phyloP scores from a whole-genome alignment of 805 yeast species.

The Myxozyma monticola region DNA sequence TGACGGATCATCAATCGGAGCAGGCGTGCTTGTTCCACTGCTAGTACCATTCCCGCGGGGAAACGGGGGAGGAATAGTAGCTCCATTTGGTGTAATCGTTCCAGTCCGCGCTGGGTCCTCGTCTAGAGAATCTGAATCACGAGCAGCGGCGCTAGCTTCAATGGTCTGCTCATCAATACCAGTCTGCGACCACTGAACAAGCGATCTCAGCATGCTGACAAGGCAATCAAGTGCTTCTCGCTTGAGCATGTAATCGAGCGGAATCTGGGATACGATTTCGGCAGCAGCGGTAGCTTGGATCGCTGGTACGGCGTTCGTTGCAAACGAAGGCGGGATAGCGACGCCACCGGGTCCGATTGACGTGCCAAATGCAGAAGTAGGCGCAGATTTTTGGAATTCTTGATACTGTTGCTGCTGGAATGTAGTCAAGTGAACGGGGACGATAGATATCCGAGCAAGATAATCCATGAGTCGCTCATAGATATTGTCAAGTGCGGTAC shows the following conservation, averaged over 20 bases:
- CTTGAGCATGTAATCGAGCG: conserved; percentile 81
- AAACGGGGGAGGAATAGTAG: neutral
- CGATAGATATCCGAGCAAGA: conserved; percentile 67
- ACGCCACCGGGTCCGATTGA: conserved; percentile 14
- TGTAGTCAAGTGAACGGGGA: conserved; percentile 69
- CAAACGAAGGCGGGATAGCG: conserved; percentile 60
- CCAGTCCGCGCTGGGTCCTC: conserved; percentile 1
- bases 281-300: conserved; percentile 16
- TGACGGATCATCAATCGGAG: conserved; percentile 61
- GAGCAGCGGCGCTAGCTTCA: neutral
- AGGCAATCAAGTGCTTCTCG: conserved; percentile 76
- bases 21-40: conserved; percentile 15
- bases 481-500: conserved; percentile 69
- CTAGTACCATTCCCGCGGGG: neutral
- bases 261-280: conserved; percentile 37
- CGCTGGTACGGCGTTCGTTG: conserved; percentile 48
- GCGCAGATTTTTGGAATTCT: conserved; percentile 37
- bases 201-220: conserved; percentile 77
- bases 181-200: conserved; percentile 84
- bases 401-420: conserved; percentile 61
- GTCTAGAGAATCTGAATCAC: conserved; percentile 19
- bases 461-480: conserved; percentile 82
- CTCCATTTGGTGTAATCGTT: neutral
- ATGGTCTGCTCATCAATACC: conserved; percentile 37
- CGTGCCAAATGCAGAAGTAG: conserved; percentile 11